Base-by-base conservation (phyloP, 2,329 filamentous ascomycete species). In the Aspergillus sp. region DNA sequence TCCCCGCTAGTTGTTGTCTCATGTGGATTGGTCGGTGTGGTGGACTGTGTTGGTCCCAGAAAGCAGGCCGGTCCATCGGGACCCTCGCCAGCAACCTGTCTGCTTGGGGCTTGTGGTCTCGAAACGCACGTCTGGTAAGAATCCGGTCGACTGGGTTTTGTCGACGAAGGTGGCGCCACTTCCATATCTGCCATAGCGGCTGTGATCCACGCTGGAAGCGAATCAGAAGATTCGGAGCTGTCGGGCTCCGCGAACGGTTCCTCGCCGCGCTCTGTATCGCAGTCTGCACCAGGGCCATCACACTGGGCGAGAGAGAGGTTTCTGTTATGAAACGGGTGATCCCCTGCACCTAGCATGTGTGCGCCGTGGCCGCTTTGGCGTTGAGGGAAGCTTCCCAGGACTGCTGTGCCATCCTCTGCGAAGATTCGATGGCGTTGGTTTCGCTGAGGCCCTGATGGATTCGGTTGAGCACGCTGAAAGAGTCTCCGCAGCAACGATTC, bases 301-400 rank as follows among this genome's bases (percentile, higher is more conserved):
- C 34, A 59, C 19, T 65, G 64, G 28, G 73, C 69, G 47, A 65
- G 19, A 19, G 74, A 67, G 13, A 76, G 64, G 30, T 64, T 65
- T 48, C 59, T 64, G n/a, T 66, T 69, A 58, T 77, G 73, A 54
- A 77, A 78, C 2, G 74, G 74, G 57, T 79, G 76, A 8, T 73
- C 70, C 2, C 73, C 64, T 31, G 77, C 54, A 31, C 66, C 62
- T 41, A 66, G 69, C 49, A 67, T 57, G 53, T 62, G 75, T 68
- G 74, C 69, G 11, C 77, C 77, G 69, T 81, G 79, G 0, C 75
- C 77, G 63, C 79, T 81, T 43, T 76, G 71, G 51, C 79, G 71
- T 53, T 71, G 67, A 1, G 75, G 76, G 38, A 80, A 80, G 31
- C 76, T 71, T 23, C 78, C 79, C 55, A 76, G 71, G 25, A 81